Conservation (phyloP, 164 flowering plant species). For the Aristolochia californica region DNA sequence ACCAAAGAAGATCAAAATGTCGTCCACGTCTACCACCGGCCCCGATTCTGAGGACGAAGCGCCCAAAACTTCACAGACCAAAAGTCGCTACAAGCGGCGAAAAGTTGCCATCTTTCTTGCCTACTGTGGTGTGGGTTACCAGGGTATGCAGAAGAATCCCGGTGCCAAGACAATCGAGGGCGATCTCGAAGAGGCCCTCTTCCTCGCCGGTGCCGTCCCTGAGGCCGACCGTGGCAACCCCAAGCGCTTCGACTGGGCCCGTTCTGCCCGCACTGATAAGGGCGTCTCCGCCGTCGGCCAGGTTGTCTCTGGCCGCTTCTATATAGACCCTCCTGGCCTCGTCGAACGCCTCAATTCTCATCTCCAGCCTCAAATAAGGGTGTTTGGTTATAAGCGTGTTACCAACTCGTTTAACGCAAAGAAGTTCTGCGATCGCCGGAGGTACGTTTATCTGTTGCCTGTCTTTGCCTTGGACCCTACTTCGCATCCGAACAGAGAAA, state of each 20-base stretch:
- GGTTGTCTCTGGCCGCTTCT: constrained; percentile 87
- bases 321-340: constrained; percentile 76
- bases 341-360: constrained; percentile 56
- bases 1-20: constrained; percentile 63
- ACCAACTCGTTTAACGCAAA: constrained; percentile 71
- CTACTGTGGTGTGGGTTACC: constrained; percentile 89
- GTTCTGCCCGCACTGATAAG: constrained; percentile 94
- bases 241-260: constrained; percentile 70
- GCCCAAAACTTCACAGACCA: constrained; percentile 15
- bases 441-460: constrained; percentile 92
- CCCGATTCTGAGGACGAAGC: constrained; percentile 39
- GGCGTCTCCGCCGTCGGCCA: constrained; percentile 97
- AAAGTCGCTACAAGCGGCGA: constrained; percentile 66
- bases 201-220: constrained; percentile 62
- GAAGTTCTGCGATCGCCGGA: constrained; percentile 88
- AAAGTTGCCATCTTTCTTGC: constrained; percentile 89
- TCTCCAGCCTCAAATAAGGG: constrained; percentile 55
- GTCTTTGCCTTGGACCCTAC: constrained; percentile 79
- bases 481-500: constrained; percentile 76
- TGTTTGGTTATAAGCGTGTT: constrained; percentile 75
- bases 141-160: constrained; percentile 96
- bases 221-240: constrained; percentile 55
- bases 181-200: constrained; percentile 91
- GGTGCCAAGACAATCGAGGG: constrained; percentile 97
- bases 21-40: constrained; percentile 11